Base-by-base conservation (phyloP, 2,329 filamentous ascomycete species). In the Penicillium sp. region DNA sequence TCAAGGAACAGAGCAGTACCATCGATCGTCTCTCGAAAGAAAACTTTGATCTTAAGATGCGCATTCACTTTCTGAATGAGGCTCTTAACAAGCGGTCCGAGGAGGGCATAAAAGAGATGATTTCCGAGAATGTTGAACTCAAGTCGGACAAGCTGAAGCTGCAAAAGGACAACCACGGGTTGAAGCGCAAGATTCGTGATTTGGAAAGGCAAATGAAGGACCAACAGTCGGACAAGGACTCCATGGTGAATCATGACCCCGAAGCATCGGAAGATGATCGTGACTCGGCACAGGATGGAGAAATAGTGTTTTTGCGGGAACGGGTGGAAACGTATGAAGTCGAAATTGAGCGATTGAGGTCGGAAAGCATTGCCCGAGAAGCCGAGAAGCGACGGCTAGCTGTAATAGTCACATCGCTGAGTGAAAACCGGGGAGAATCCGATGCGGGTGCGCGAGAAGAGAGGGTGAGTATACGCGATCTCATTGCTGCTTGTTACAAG, bases 1-100 rank as follows among this genome's bases (percentile, higher is more conserved):
- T 98, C 35, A 97, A 96, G 69, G 93, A 98, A 71, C 93, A 98
- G 71, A 95, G 92, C 66, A 95, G 87, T 71, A 97, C 92, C 12
- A 96, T 98, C 56, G 93, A 98, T 70, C 84, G 91, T 51, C 79
- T 97, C 2, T 95, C 89, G 52, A 98, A 98, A 72, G 93, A 98
- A 69, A 98, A 98, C 58, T 98, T 97, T 66, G 92, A 96, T 67
- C 75, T 97, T 47, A 96, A 97, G 72, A 84, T 97, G 71, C 95
- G 95, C 68, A 93, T 97, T 57, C 95, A 96, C 78, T 98, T 96
- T 65, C 80, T 98, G 42, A 95, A 92, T 63, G 89, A 97, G 68
- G 87, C 92, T 1, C 75, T 98, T 18, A 90, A 95, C 70, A 93
- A 92, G 66, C 81, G 95, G 37, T 96, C 91, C 1, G 92, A 97